A percentile compares a stretch with the other conserved stretches of the same genome.
Conservation (phyloP, 495 filamentous ascomycete species). For the Penicillium coprophilum region DNA sequence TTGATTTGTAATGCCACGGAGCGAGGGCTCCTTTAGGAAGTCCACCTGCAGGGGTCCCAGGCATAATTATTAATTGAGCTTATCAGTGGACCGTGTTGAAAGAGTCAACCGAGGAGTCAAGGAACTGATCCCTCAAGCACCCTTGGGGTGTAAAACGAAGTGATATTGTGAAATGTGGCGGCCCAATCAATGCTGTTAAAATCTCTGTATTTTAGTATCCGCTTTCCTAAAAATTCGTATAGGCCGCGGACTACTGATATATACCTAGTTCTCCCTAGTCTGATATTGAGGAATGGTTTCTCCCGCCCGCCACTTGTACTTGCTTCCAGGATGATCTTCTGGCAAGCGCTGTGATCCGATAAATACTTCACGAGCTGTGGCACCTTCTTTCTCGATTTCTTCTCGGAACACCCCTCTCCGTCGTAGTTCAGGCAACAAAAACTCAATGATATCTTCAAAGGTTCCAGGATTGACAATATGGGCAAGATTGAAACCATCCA, state of each 20-base stretch:
- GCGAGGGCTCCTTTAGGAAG: neutral
- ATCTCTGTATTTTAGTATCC: too few species aligned
- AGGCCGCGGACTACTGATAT: too few species aligned
- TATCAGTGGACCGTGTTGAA: too few species aligned
- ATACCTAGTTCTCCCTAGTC: neutral
- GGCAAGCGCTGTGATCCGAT: conserved; percentile 33
- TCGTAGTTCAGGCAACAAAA: conserved; percentile 53
- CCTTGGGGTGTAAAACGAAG: too few species aligned
- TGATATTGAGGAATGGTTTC: conserved; percentile 25
- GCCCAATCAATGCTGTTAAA: too few species aligned
- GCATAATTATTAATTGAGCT: too few species aligned
- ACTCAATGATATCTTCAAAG: conserved; percentile 56
- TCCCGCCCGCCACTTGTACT: conserved; percentile 34
- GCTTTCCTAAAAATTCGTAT: too few species aligned
- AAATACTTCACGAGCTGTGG: conserved; percentile 53
- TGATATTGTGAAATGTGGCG: too few species aligned
- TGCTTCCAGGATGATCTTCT: conserved; percentile 32
- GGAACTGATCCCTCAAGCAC: too few species aligned
- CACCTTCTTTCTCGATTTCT: conserved; percentile 47
- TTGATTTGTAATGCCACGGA: neutral
- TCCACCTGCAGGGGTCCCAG: neutral
- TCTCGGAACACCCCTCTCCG: conserved; percentile 52
- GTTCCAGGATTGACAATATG: conserved; percentile 55
- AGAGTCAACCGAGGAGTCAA: too few species aligned
- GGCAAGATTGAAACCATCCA: conserved; percentile 56